These are phyloP conservation scores for Quercus cerris DNA, from an alignment of 306 rosid species.

Conservation along the genomic window DNA sequence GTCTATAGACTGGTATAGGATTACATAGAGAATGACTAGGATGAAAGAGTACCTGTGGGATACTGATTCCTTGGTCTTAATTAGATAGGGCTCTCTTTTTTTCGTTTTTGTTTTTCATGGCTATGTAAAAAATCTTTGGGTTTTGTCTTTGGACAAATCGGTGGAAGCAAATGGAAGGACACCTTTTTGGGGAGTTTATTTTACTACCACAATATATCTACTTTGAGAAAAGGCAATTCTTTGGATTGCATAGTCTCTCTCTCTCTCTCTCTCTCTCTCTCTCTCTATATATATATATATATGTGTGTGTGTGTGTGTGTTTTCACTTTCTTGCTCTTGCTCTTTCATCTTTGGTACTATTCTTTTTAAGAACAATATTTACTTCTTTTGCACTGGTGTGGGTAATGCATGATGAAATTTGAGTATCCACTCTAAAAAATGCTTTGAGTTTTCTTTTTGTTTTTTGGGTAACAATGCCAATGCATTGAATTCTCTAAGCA, in stretches of 20 bases:
- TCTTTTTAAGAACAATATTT: no score
- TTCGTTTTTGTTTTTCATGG: neutral
- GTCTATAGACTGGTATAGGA: conserved; percentile 5
- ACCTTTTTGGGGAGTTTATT: conserved; percentile 3
- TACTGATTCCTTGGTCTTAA: neutral
- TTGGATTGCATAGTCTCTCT: neutral
- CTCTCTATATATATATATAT: no score
- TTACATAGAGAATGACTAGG: neutral
- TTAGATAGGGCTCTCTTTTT: neutral
- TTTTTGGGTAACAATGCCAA: no score
- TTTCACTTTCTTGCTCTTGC: no score
- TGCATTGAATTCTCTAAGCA: no score
- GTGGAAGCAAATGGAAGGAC: conserved; percentile 8
- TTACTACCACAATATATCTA: neutral
- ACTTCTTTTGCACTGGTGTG: no score
- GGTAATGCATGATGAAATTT: no score
- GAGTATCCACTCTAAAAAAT: no score
- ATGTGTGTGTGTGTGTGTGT: no score
- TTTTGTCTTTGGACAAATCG: neutral
- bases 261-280: neutral
- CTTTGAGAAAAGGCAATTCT: neutral
- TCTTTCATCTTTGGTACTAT: no score
- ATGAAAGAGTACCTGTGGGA: neutral
- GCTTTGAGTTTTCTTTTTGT: no score
- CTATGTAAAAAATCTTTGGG: conserved; percentile 29